phyloP scores from a whole-genome alignment of 495 filamentous ascomycete genomes.

The Trichoderma virens region DNA sequence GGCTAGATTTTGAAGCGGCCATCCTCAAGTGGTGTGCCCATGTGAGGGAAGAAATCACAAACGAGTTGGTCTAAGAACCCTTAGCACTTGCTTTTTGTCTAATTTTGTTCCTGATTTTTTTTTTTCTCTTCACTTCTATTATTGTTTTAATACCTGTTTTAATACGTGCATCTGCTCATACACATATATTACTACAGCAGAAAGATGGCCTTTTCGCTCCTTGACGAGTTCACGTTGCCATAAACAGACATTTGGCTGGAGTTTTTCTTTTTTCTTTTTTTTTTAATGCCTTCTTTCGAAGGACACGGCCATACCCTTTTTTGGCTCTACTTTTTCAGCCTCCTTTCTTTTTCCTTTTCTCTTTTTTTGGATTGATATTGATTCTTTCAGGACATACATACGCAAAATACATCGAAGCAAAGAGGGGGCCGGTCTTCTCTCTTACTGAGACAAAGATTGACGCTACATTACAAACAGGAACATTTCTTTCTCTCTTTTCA shows the following conservation, averaged over 20 bases:
- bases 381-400: constrained; percentile 7
- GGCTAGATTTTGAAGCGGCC: constrained; percentile 73
- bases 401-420: neutral
- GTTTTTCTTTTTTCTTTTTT: neutral
- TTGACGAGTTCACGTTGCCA: constrained; percentile 2
- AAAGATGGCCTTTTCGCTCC: neutral
- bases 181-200: constrained; percentile 2
- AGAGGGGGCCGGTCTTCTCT: neutral
- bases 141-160: neutral
- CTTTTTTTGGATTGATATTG: neutral
- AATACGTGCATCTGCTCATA: constrained; percentile 6
- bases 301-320: neutral
- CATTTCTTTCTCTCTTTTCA: neutral
- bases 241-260: constrained; percentile 2
- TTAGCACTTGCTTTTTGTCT: constrained; percentile 1
- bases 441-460: constrained; percentile 7
- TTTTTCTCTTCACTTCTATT: neutral
- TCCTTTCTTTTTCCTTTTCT: neutral
- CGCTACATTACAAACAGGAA: neutral
- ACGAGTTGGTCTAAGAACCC: constrained; percentile 22
- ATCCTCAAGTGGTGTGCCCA: constrained; percentile 69
- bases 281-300: neutral
- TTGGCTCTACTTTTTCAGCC: neutral
- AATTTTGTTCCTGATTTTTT: too few relatives aligned
- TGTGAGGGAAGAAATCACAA: constrained; percentile 66